Conservation (phyloP, 129 eudicot species). For the Lactuca saligna region DNA sequence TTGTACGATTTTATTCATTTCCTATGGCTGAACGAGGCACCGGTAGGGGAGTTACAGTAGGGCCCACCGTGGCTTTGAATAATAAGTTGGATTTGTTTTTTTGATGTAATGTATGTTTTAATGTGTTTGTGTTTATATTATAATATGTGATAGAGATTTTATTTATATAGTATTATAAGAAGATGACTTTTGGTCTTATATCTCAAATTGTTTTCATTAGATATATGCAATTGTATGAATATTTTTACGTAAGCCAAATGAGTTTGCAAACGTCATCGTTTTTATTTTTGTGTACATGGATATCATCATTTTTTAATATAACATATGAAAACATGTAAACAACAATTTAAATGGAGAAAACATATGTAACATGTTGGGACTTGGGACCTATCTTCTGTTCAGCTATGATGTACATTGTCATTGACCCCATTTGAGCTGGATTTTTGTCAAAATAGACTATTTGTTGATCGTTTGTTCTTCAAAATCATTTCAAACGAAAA, state of each 20-base stretch:
- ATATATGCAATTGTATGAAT: no score
- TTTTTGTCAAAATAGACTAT: neutral
- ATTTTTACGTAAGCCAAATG: no score
- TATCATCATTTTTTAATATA: no score
- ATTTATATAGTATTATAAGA: no score
- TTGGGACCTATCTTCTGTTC: neutral
- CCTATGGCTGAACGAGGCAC: conserved; percentile 99
- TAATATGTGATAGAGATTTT: no score
- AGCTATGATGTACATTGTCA: no score
- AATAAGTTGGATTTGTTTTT: neutral
- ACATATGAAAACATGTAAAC: neutral
- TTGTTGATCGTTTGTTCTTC: no score
- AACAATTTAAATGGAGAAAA: neutral
- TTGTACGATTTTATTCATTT: conserved; percentile 94
- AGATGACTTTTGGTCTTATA: no score
- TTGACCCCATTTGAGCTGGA: neutral
- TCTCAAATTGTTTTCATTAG: no score
- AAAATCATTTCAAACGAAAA: no score
- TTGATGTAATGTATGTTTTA: conserved; percentile 1
- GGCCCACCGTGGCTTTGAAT: neutral
- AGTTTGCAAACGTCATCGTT: neutral
- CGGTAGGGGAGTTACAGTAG: conserved; percentile 91
- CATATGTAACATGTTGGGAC: neutral
- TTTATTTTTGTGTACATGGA: no score
- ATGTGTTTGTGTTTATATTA: neutral